Evolutionary conservation across 208 protist species (phyloP), one percentile per base, ranked within the genome.

Genomic region (Novymonas esmeraldas): DNA sequence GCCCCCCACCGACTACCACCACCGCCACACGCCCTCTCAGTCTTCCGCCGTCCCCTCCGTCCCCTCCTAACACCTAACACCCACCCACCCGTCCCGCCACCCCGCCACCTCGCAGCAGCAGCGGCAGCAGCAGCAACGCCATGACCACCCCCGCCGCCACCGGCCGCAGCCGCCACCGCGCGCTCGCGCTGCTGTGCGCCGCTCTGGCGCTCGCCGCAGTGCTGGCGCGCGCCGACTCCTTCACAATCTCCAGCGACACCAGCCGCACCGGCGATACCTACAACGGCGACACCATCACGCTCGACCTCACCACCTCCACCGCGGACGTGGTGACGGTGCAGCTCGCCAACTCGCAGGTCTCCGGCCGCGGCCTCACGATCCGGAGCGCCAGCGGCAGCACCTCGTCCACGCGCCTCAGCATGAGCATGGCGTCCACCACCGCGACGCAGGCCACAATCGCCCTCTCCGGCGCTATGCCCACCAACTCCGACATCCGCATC

Each of bases 401-500:
- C 22, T 26, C 16, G 33, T 18, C 20, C n/a, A 41, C 41, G 52
- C 64, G 64, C 31, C 26, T 70, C 41, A 58, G 46, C 52, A 60
- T 74, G 49, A 62, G 44, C 36, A 49, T 68, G 45, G 39, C 18
- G 2, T 29, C 33, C 58, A 62, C 60, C 42, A 62, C 44, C 6
- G 51, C 60, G 26, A 61, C 44, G 18, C 3, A 49, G 34, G 42
- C 59, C 49, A 14, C 13, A 31, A 52, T 74, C 50, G 9, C n/a
- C 42, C 46, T 74, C 54, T 58, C 41, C 29, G 52, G 31, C 14
- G 42, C 13, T 31, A 67, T 74, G 59, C 69, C 69, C 10, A 7
- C 46, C 31, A 68, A 67, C 69, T 61, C 56, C 51, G 51, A 68
- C 61, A 62, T 74, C 36, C 59, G 54, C 42, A 41, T 74, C 44